Evolutionary conservation across 2,329 filamentous ascomycete genomes (phyloP), one percentile per base, ranked within the genome.

Genomic region (Achaetomium macrosporum): DNA sequence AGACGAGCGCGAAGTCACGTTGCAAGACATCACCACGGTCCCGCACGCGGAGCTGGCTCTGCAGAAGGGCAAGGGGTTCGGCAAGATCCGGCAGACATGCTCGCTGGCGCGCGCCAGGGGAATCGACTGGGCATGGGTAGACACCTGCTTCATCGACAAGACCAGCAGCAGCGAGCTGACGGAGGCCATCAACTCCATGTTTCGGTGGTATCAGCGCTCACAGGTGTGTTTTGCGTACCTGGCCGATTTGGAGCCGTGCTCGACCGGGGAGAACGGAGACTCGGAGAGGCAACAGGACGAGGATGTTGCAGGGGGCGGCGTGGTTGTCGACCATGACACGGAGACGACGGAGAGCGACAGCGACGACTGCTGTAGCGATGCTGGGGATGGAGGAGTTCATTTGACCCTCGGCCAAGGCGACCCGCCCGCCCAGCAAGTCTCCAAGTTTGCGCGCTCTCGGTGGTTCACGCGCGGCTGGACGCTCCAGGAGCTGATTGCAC

Each of bases 111-210:
- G 41, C n/a, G 15, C 19, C 3, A 15, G 25, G 8, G 49, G 42
- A 1, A 19, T 35, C n/a, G 42, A 31, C 15, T 37, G 31, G 15
- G 29, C 42, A 19, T 50, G 47, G 47, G 31, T 50, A 9, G 47
- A 50, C 41, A 50, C 47, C 1, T 50, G 39, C 31, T 50, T 39
- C 47, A 50, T 50, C 40, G 40, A 42, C 40, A 42, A 42, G 40
- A 11, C 17, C 40, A 42, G 40, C 40, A 42, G 17, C 19, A 20
- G 19, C 17, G 40, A 42, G 36, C 36, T 39, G 8, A 39, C 13
- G 15, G 36, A 39, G 37, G 20, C 47, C 35, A 49, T 42, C 40
- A 44, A 50, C 19, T 43, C 40, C 17, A 50, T 51, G 49, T 42
- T 25, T 7, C 20, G 20, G 6, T 51, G 49, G 49, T 51, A 51